Conservation (phyloP, 1,284 basidiomycete species). For the Mycena sp. region DNA sequence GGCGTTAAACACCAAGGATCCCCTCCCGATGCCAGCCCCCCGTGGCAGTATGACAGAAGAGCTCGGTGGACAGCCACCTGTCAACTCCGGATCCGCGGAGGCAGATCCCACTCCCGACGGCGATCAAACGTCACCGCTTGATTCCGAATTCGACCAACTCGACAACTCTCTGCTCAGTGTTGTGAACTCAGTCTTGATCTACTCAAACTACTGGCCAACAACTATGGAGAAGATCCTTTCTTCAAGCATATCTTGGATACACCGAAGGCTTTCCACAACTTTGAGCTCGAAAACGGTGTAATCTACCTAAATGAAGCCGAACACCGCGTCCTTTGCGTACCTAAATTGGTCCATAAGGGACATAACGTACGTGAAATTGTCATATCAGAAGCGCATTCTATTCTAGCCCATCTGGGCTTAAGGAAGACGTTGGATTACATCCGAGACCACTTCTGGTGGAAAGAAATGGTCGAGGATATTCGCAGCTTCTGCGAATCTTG, state of each 20-base stretch:
- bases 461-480: conserved; percentile 38
- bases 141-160: not conserved
- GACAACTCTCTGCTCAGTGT: not conserved
- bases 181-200: conserved; percentile 26
- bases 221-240: conserved; percentile 34
- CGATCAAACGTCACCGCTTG: too few species aligned
- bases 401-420: conserved; percentile 52
- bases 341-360: conserved; percentile 30
- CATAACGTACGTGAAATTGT: conserved; percentile 43
- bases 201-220: conserved; percentile 15
- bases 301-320: conserved; percentile 35
- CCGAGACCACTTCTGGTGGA: conserved; percentile 47
- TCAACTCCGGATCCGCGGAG: too few species aligned
- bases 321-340: conserved; percentile 44
- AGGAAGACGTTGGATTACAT: conserved; percentile 44
- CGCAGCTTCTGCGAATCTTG: conserved; percentile 49
- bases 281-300: conserved; percentile 36
- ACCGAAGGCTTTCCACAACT: conserved; percentile 39
- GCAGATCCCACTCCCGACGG: too few species aligned
- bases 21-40: too few species aligned
- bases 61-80: too few species aligned
- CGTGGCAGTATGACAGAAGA: too few species aligned
- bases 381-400: conserved; percentile 46
- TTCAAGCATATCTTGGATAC: conserved; percentile 30
- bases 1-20: too few species aligned